A percentile compares a stretch with the other conserved stretches of the same genome.
These are phyloP conservation scores for Thymus mandschuricus DNA, from an alignment of 257 asterid genomes.

Conservation along the genomic window DNA sequence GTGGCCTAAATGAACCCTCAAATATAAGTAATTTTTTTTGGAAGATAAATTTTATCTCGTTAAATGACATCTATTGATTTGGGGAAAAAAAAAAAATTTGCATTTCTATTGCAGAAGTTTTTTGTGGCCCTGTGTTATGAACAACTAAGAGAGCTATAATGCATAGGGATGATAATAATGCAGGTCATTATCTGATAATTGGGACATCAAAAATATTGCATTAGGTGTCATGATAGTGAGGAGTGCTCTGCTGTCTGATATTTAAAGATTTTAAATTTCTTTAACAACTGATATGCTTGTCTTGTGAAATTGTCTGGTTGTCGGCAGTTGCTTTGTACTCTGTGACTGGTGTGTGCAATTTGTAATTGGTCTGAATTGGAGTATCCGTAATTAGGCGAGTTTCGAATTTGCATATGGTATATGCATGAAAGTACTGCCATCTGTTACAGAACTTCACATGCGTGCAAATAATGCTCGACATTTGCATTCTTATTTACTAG, in stretches of 20 bases:
- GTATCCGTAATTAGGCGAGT: neutral
- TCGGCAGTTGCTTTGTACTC: neutral
- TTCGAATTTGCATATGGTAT: neutral
- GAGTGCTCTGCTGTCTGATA: slow-evolving; percentile 9
- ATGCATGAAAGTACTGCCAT: neutral
- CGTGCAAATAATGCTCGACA: slow-evolving; percentile 11
- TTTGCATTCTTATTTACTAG: neutral
- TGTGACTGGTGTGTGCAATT: slow-evolving; percentile 13
- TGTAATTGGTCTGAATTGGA: slow-evolving; percentile 1
- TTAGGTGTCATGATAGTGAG: neutral
- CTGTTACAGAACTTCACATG: slow-evolving; percentile 24
- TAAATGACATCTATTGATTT: neutral
- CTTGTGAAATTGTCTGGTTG: slow-evolving; percentile 7
- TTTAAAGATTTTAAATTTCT: neutral
- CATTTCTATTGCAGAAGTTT: neutral
- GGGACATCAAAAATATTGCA: neutral
- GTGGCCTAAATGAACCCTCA: neutral
- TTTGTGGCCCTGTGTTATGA: neutral
- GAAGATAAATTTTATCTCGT: neutral
- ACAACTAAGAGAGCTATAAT: neutral
- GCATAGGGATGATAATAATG: neutral
- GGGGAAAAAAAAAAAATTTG: neutral
- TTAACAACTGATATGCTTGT: slow-evolving; percentile 12
- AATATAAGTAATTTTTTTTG: neutral
- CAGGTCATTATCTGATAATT: neutral